Evolutionary conservation across 495 filamentous ascomycete species (phyloP), one percentile per base, ranked within the genome.

Genomic region (Bombardia bombarda): DNA sequence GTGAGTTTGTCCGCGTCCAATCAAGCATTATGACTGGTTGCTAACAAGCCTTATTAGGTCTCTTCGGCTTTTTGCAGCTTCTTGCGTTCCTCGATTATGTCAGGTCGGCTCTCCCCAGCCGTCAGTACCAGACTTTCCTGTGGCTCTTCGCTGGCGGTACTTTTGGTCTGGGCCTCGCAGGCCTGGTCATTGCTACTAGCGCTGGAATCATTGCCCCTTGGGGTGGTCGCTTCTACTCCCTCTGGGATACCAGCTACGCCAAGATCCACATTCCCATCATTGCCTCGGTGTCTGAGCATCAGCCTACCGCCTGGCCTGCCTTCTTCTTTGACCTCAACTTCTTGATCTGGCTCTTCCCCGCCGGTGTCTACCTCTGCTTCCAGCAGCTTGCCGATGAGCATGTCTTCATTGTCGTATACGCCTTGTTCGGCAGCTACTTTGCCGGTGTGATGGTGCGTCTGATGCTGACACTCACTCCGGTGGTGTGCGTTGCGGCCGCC

Each of bases 251-350:
- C 8, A 87, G 86, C 52, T 99, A 99, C 60, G 93, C 93, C 52
- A 99, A 99, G 70, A 93, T 97, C 46, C 93, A 99, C 53, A 99
- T 99, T 60, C 93, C 93, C 25, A 99, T 99, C 57, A 99, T 99
- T 65, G 93, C 93, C 19, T 97, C 92, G 3, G 93, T 99, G 21
- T 99, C 93, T 7, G 93, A 99, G 63, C 93, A 99, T 74, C 93
- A 99, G 63, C 93, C 93, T 10, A 99, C 93, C 20, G 93, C 93
- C n/a, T 99, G 93, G 93, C 93, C 93, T 7, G 89, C 93, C 25
- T 99, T 96, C 78, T 99, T 97, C 70, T 99, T 99, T 63, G 93
- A 99, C 54, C 75, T 99, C 51, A 95, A 94, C 67, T 79, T 99
- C 73, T 73, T 99, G 47, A 95, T 99, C 66, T 99, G 90, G 90